These are phyloP conservation scores for Heimioporus sp. DNA, from an alignment of 768 basidiomycete species.

Conservation along the genomic window DNA sequence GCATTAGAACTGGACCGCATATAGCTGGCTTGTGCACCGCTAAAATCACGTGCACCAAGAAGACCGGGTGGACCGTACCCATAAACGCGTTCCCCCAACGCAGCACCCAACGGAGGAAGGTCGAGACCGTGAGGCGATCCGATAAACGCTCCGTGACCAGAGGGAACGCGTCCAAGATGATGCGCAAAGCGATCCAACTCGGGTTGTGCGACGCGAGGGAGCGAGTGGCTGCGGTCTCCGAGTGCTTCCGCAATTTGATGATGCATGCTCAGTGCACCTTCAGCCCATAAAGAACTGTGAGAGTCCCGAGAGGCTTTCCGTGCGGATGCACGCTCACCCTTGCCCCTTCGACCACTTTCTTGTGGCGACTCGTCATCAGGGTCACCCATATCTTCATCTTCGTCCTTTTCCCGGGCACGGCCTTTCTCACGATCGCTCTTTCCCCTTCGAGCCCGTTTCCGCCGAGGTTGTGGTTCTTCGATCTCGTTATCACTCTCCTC, in stretches of 20 bases:
- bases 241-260: constrained; percentile 34
- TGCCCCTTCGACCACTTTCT: constrained; percentile 33
- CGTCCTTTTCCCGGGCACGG: constrained; percentile 37
- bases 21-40: constrained; percentile 52
- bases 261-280: constrained; percentile 35
- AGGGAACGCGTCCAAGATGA: constrained; percentile 34
- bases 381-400: constrained; percentile 52
- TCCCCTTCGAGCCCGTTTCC: constrained; percentile 52
- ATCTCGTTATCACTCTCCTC: constrained; percentile 42
- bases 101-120: constrained; percentile 55
- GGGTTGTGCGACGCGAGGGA: constrained; percentile 31
- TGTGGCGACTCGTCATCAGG: constrained; percentile 32
- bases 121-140: constrained; percentile 50
- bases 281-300: constrained; percentile 31
- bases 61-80: constrained; percentile 37
- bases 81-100: constrained; percentile 33
- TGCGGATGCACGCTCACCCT: constrained; percentile 38
- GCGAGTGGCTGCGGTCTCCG: constrained; percentile 32
- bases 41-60: constrained; percentile 31
- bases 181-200: constrained; percentile 34
- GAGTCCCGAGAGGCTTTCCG: constrained; percentile 36
- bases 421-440: constrained; percentile 38
- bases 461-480: constrained; percentile 50
- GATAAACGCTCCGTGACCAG: constrained; percentile 35
- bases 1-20: constrained; percentile 62